Conservation (phyloP, 2,329 filamentous ascomycete genomes). For the Emmonsiellopsis sp. region DNA sequence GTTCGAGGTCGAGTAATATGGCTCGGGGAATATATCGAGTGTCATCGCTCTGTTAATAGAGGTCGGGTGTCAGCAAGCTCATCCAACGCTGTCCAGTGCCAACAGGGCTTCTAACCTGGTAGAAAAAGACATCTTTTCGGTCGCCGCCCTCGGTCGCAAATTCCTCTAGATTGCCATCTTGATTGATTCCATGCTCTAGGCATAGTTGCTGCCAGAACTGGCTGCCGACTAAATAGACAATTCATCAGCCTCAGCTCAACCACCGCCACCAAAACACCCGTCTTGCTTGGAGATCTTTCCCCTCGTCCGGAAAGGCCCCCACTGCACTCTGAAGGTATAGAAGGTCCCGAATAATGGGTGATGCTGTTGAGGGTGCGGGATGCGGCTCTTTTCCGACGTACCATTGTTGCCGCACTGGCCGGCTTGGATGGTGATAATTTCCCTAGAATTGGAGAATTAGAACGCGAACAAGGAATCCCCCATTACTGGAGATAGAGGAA, state of each 20-base stretch:
- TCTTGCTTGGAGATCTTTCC: background rate
- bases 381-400: slow-evolving; percentile 43
- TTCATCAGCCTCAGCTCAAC: slow-evolving; percentile 22
- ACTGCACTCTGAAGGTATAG: background rate
- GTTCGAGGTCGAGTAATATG: slow-evolving; percentile 91
- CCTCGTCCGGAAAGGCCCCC: background rate
- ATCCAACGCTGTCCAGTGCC: background rate
- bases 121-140: slow-evolving; percentile 98
- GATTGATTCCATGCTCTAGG: slow-evolving; percentile 94
- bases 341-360: background rate
- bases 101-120: slow-evolving; percentile 46
- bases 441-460: slow-evolving; percentile 45
- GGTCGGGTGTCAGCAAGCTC: background rate
- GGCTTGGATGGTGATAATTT: slow-evolving; percentile 98
- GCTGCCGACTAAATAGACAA: slow-evolving; percentile 61
- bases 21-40: slow-evolving; percentile 95
- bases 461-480: too few species aligned
- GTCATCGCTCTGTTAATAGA: slow-evolving; percentile 66
- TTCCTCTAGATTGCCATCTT: slow-evolving; percentile 93
- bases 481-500: background rate
- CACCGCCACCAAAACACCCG: too few species aligned
- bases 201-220: slow-evolving; percentile 99
- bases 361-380: background rate
- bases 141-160: slow-evolving; percentile 97
- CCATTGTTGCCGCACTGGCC: slow-evolving; percentile 99